Percentiles rank a stretch among this genome's conserved stretches.
Evolutionary conservation across 257 asterid genomes (phyloP).

Genomic region (Petunia axillaris): DNA sequence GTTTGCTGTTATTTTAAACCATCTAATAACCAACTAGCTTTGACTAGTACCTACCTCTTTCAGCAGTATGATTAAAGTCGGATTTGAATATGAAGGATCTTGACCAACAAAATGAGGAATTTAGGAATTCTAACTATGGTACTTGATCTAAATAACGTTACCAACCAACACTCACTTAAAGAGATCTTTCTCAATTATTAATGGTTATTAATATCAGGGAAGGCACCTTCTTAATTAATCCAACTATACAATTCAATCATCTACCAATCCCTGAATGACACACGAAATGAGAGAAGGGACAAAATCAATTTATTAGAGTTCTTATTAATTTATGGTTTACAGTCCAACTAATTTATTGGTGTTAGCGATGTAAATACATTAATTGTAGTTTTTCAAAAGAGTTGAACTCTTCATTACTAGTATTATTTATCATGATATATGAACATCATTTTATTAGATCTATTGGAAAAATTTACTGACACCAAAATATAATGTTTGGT

Average conservation of each 20-base stretch:
- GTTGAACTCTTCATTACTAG: not conserved
- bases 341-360: too few relatives aligned
- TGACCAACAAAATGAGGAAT: not conserved
- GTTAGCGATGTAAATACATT: not conserved
- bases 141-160: too few relatives aligned
- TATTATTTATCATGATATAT: not conserved
- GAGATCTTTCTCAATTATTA: not conserved
- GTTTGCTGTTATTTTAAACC: not conserved
- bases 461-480: not conserved
- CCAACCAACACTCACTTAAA: too few relatives aligned
- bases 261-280: not conserved
- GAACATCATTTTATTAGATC: not conserved
- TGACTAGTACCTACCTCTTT: conserved; percentile 5
- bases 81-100: conserved; percentile 7
- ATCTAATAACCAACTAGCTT: not conserved
- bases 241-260: not conserved
- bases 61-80: conserved; percentile 11
- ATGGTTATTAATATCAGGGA: not conserved
- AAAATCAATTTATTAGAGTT: not conserved
- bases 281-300: conserved; percentile 3
- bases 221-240: not conserved
- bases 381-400: not conserved
- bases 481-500: too few relatives aligned
- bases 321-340: too few relatives aligned
- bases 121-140: too few relatives aligned